A percentile compares a stretch with the other conserved stretches of the same genome.
phyloP scores from a whole-genome alignment of 495 filamentous ascomycete species.

The Astrocystis sublimbata region DNA sequence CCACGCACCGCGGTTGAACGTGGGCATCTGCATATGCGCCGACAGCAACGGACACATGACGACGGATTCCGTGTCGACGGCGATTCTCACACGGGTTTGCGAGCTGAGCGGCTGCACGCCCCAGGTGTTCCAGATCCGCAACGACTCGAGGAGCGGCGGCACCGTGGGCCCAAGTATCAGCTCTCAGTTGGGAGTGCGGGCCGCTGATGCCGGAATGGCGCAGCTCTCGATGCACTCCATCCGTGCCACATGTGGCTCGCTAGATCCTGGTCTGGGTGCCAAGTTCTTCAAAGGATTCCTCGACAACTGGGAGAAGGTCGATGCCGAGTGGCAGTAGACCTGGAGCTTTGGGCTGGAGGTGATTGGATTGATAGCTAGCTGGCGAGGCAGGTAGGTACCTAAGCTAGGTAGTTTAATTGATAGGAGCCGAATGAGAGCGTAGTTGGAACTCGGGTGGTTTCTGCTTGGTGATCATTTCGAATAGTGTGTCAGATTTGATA shows the following conservation, averaged over 20 bases:
- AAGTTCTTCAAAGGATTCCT: slow-evolving; percentile 89
- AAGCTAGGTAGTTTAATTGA: no score
- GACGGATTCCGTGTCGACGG: slow-evolving; percentile 78
- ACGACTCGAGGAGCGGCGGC: slow-evolving; percentile 83
- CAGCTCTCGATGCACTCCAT: slow-evolving; percentile 96
- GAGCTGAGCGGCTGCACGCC: slow-evolving; percentile 66
- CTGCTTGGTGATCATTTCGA: neutral
- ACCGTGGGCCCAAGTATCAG: slow-evolving; percentile 95
- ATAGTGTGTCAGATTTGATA: neutral
- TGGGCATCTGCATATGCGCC: slow-evolving; percentile 79
- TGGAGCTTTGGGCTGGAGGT: neutral
- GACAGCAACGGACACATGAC: slow-evolving; percentile 94
- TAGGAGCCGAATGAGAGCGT: neutral
- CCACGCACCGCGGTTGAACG: slow-evolving; percentile 86
- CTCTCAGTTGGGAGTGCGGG: slow-evolving; percentile 74
- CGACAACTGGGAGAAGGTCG: slow-evolving; percentile 83
- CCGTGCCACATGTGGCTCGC: slow-evolving; percentile 80
- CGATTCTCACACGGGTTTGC: slow-evolving; percentile 72
- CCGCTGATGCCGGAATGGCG: slow-evolving; percentile 87
- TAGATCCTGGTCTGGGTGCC: slow-evolving; percentile 88
- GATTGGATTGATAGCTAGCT: neutral
- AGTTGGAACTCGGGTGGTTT: neutral
- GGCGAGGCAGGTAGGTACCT: neutral
- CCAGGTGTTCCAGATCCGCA: slow-evolving; percentile 94
- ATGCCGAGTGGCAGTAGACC: slow-evolving; percentile 70